phyloP scores from a whole-genome alignment of 164 flowering plant genomes.

The Piper betle region DNA sequence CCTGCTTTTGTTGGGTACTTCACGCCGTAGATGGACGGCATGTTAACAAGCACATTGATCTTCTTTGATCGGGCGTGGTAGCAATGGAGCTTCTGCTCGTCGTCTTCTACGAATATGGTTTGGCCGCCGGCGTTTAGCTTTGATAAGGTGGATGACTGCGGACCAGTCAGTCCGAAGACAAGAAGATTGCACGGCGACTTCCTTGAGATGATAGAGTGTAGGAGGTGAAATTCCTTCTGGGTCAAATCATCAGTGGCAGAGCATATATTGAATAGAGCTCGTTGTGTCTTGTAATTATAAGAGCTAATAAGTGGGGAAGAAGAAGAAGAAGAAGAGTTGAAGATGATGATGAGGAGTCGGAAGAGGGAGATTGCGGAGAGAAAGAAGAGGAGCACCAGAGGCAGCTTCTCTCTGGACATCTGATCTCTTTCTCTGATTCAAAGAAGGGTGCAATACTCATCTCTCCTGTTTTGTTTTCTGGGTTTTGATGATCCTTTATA shows the following conservation, averaged over 20 bases:
- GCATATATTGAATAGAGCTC: conserved; percentile 5
- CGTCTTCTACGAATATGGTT: conserved; percentile 62
- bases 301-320: conserved; percentile 10
- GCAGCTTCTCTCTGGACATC: conserved; percentile 30
- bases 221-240: conserved; percentile 40
- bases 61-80: conserved; percentile 5
- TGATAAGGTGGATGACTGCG: conserved; percentile 35
- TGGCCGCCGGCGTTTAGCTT: conserved; percentile 49
- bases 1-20: conserved; percentile 31
- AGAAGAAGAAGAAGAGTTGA: conserved; percentile 26
- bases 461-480: no score
- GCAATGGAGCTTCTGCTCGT: conserved; percentile 23
- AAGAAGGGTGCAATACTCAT: no score
- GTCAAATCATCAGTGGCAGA: neutral
- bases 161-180: conserved; percentile 44
- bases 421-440: conserved; percentile 7
- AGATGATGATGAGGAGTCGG: conserved; percentile 39
- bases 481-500: no score
- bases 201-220: conserved; percentile 29
- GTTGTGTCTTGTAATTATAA: conserved; percentile 5
- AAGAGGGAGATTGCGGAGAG: conserved; percentile 38
- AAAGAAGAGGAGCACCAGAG: conserved; percentile 40
- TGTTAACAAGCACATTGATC: conserved; percentile 17
- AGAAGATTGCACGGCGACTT: conserved; percentile 76
- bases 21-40: conserved; percentile 38